A percentile compares a stretch with the other conserved stretches of the same genome.
Conservation (phyloP, 257 asterid species). For the Thymus quinquecostatus region DNA sequence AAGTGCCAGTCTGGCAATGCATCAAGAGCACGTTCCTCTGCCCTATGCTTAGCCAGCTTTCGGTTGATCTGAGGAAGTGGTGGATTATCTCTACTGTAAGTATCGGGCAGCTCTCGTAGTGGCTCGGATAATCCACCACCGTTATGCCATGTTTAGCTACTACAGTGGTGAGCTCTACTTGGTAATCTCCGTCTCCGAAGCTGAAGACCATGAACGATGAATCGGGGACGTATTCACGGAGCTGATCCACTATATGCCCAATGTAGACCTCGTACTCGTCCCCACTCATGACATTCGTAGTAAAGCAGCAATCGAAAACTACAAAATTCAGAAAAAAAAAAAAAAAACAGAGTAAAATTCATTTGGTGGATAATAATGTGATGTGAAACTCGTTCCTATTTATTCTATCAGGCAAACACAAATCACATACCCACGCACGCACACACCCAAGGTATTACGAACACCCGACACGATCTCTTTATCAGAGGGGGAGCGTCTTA, state of each 20-base stretch:
- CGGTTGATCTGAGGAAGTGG: conserved; percentile 60
- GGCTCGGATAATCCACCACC: conserved; percentile 53
- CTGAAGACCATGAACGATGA: conserved; percentile 64
- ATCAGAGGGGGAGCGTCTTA: too few relatives aligned
- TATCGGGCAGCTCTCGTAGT: conserved; percentile 51
- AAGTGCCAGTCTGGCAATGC: conserved; percentile 63
- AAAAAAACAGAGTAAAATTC: too few relatives aligned
- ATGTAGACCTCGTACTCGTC: conserved; percentile 46
- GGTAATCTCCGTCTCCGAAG: conserved; percentile 53
- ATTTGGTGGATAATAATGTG: too few relatives aligned
- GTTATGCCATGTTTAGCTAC: conserved; percentile 48
- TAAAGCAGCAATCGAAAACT: conserved; percentile 79
- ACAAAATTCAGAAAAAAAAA: conserved; percentile 19
- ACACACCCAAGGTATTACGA: too few relatives aligned
- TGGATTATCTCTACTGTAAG: conserved; percentile 67
- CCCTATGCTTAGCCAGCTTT: conserved; percentile 64
- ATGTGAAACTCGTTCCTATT: too few relatives aligned
- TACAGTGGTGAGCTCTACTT: conserved; percentile 33
- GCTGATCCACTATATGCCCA: conserved; percentile 49
- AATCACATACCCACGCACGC: too few relatives aligned
- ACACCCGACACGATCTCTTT: too few relatives aligned
- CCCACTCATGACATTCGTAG: conserved; percentile 42
- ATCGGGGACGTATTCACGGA: conserved; percentile 54
- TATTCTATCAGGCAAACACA: too few relatives aligned
- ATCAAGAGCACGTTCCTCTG: conserved; percentile 62